Base-by-base conservation (phyloP, 176 grass and related monocot species). In the Oryza australiensis region DNA sequence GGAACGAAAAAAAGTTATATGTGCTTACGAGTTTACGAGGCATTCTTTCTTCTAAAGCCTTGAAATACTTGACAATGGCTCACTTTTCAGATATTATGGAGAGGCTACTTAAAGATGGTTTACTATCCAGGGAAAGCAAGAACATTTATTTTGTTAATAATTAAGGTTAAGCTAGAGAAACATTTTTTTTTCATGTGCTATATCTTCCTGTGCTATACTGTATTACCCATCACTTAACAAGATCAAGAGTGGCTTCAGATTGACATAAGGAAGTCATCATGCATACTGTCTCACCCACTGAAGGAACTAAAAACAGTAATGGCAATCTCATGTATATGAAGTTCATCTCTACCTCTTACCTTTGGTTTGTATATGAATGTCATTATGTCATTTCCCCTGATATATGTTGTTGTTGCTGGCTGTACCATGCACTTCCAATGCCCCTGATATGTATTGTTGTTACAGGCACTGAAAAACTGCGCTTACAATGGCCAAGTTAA, bases 401-500 rank as follows among this genome's bases (percentile, higher is more conserved):
- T 26, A 80, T 32, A 32, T 77, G 45, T 53, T 68, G n/a, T 86
- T 82, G 60, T 33, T 85, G 46, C 87, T 95, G 92, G 95, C 64
- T 98, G 32, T 98, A 90, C 71, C 82, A 95, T 80, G 69, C 88
- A 75, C 93, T 98, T 95, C 80, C 88, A 14, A 93, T 98, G 92
- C n/a, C n/a, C n/a, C n/a, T n/a, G n/a, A n/a, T n/a, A n/a, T n/a
- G n/a, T n/a, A n/a, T n/a, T n/a, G n/a, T n/a, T n/a, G n/a, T n/a
- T n/a, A n/a, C n/a, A n/a, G n/a, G n/a, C n/a, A n/a, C n/a, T n/a
- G n/a, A n/a, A n/a, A n/a, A n/a, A n/a, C n/a, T n/a, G n/a, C n/a
- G 90, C 95, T 90, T 95, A 93, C 95, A 76, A 2, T 95, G 86
- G 2, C 79, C 67, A 98, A 98, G 76, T 90, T 98, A 87, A 92